Conservation (phyloP, 1,284 basidiomycete species). For the Quambalaria eucalypti region DNA sequence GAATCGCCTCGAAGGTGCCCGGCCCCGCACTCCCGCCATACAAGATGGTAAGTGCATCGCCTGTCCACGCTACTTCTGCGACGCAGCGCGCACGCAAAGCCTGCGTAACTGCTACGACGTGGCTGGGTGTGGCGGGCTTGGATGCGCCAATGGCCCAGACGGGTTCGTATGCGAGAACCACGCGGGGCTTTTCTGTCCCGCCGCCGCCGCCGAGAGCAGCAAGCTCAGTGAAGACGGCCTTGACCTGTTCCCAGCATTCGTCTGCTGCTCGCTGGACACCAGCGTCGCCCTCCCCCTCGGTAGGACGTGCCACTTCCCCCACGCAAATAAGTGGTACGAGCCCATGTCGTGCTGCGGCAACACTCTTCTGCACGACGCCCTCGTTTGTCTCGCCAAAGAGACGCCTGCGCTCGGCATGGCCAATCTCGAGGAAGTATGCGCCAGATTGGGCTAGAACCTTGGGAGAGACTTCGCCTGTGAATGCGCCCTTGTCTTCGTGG, state of each 20-base stretch:
- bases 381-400: conserved; percentile 38
- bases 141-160: conserved; percentile 40
- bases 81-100: conserved; percentile 17
- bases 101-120: conserved; percentile 37
- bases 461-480: conserved; percentile 39
- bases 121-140: conserved; percentile 29
- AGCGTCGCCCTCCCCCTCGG: too few relatives aligned
- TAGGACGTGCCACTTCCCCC: conserved; percentile 24
- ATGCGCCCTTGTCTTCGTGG: conserved; percentile 29
- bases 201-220: not conserved
- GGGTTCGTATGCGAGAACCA: conserved; percentile 39
- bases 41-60: conserved; percentile 22
- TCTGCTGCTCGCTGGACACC: conserved; percentile 21
- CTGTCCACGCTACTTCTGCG: conserved; percentile 3
- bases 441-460: conserved; percentile 28
- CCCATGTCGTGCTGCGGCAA: conserved; percentile 17
- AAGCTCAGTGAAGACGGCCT: conserved; percentile 18
- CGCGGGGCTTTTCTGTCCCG: too few relatives aligned
- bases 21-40: conserved; percentile 40
- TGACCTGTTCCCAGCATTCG: conserved; percentile 36
- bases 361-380: conserved; percentile 27
- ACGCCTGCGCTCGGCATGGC: conserved; percentile 33
- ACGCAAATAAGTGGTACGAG: conserved; percentile 39
- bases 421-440: conserved; percentile 35
- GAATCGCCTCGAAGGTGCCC: conserved; percentile 28